Evolutionary conservation across 441 rosid species (phyloP).

Genomic region (Pelargonium citronellum): DNA sequence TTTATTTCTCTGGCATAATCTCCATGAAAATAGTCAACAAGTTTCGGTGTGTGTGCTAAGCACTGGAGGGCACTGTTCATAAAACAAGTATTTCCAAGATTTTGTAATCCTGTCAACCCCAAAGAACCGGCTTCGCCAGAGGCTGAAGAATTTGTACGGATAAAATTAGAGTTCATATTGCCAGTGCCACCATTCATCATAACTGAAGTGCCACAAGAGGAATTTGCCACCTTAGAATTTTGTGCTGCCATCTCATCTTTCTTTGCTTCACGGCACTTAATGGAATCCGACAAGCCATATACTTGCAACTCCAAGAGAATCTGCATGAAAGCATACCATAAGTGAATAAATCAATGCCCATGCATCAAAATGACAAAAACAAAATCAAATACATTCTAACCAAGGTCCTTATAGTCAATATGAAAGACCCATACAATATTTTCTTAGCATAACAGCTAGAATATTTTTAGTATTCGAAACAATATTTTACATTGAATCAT

Average conservation of each 20-base stretch:
- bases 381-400: conserved; percentile 6
- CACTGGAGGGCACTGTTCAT: conserved; percentile 79
- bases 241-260: conserved; percentile 48
- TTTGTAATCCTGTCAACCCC: conserved; percentile 73
- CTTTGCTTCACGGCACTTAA: conserved; percentile 52
- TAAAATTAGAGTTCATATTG: conserved; percentile 37
- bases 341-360: conserved; percentile 15
- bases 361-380: conserved; percentile 9
- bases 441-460: neutral
- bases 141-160: conserved; percentile 32
- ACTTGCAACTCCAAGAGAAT: conserved; percentile 65
- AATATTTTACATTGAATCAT: neutral
- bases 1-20: conserved; percentile 66
- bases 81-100: conserved; percentile 78
- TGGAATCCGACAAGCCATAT: conserved; percentile 72
- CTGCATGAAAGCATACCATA: conserved; percentile 34
- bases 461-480: neutral
- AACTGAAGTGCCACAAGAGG: conserved; percentile 25
- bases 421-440: conserved; percentile 1
- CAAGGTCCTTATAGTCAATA: neutral
- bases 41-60: conserved; percentile 78
- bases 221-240: conserved; percentile 32
- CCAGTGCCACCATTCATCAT: conserved; percentile 42
- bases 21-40: conserved; percentile 69
- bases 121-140: conserved; percentile 66